phyloP scores from a whole-genome alignment of 1,284 basidiomycete genomes.

The Apiotrichum veenhuisii region DNA sequence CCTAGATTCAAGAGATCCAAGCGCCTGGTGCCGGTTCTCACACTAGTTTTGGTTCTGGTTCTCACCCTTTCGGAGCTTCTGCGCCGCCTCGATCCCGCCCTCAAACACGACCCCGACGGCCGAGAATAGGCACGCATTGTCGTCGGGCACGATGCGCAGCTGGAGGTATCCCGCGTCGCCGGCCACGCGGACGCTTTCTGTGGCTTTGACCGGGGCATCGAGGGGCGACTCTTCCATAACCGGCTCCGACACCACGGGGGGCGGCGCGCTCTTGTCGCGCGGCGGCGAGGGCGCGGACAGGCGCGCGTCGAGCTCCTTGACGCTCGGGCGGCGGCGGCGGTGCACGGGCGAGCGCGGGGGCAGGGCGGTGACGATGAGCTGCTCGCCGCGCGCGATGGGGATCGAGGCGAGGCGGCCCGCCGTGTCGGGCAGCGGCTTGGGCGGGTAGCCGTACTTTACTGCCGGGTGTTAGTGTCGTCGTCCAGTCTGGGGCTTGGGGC shows the following conservation, averaged over 20 bases:
- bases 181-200: slow-evolving; percentile 34
- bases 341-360: slow-evolving; percentile 20
- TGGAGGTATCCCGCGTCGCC: slow-evolving; percentile 49
- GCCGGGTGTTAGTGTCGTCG: slow-evolving; percentile 4
- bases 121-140: slow-evolving; percentile 89
- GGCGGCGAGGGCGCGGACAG: slow-evolving; percentile 33
- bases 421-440: slow-evolving; percentile 64
- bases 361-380: slow-evolving; percentile 67
- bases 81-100: slow-evolving; percentile 62
- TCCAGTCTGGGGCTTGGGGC: neutral
- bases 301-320: slow-evolving; percentile 34
- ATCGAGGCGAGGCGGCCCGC: slow-evolving; percentile 69
- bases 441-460: slow-evolving; percentile 86
- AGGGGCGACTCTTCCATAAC: slow-evolving; percentile 16
- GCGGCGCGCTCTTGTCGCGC: slow-evolving; percentile 16
- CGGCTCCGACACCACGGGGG: no score
- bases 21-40: no score
- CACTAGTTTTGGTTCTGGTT: no score
- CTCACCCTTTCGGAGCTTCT: slow-evolving; percentile 39
- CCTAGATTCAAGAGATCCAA: no score
- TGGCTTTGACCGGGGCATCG: slow-evolving; percentile 21
- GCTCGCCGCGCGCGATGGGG: slow-evolving; percentile 71
- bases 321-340: slow-evolving; percentile 29
- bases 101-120: slow-evolving; percentile 78
- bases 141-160: slow-evolving; percentile 77